Conservation (phyloP, 2,329 filamentous ascomycete species). For the Exophiala bonariae region DNA sequence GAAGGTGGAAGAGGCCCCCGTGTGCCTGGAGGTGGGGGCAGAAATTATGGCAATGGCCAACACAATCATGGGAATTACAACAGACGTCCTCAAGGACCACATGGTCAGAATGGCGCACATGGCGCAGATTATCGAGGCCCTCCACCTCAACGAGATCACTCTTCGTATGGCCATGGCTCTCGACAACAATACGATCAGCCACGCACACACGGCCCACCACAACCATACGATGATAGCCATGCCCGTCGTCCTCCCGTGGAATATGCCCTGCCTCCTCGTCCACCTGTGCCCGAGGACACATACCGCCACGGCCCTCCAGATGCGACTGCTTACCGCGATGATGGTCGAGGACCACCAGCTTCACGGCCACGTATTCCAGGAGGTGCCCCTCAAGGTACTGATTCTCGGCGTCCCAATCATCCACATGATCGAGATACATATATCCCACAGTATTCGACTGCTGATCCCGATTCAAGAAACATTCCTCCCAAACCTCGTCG, state of each 20-base stretch:
- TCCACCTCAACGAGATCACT: conserved; percentile 20
- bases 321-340: conserved; percentile 23
- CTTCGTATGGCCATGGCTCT: conserved; percentile 20
- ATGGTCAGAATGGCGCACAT: conserved; percentile 21
- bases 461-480: conserved; percentile 18
- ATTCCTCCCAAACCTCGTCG: conserved; percentile 9
- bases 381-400: not conserved
- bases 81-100: conserved; percentile 11
- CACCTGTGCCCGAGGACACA: conserved; percentile 19
- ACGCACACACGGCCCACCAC: conserved; percentile 5
- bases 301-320: conserved; percentile 20
- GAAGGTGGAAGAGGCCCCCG: conserved; percentile 32
- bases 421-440: conserved; percentile 27
- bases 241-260: conserved; percentile 20
- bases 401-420: conserved; percentile 5
- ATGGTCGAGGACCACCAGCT: conserved; percentile 22
- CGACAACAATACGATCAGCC: conserved; percentile 21
- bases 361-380: conserved; percentile 15
- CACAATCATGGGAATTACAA: conserved; percentile 10
- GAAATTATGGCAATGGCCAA: conserved; percentile 30
- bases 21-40: conserved; percentile 36
- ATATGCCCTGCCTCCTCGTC: conserved; percentile 21
- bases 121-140: conserved; percentile 19
- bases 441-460: conserved; percentile 28
- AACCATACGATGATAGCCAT: conserved; percentile 24